Evolutionary conservation across 2,329 filamentous ascomycete genomes (phyloP).

Genomic region (Zymoseptoria passerinii): DNA sequence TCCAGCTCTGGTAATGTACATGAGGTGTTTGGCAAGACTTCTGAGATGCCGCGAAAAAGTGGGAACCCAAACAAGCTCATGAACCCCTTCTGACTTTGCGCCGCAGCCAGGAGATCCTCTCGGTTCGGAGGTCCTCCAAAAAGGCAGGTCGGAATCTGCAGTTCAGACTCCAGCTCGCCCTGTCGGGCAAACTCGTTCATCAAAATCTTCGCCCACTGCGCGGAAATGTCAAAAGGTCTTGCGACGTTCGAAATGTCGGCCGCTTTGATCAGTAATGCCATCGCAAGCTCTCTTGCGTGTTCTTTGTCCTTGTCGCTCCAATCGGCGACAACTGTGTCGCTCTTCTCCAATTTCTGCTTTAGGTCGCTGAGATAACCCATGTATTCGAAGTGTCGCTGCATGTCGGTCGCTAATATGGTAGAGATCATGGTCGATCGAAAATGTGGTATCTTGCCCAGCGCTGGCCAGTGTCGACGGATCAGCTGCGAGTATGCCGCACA

Average conservation of each 20-base stretch:
- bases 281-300: slow-evolving; percentile 71
- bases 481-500: slow-evolving; percentile 97
- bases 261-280: slow-evolving; percentile 91
- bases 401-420: slow-evolving; percentile 94
- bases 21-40: slow-evolving; percentile 74
- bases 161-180: slow-evolving; percentile 79
- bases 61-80: slow-evolving; percentile 95
- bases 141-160: slow-evolving; percentile 79
- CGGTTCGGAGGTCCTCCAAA: slow-evolving; percentile 71
- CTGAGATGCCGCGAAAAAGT: slow-evolving; percentile 78
- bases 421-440: slow-evolving; percentile 92
- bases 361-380: slow-evolving; percentile 80
- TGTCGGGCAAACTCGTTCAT: slow-evolving; percentile 93
- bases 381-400: slow-evolving; percentile 94
- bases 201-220: slow-evolving; percentile 86
- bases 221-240: slow-evolving; percentile 70
- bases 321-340: slow-evolving; percentile 53
- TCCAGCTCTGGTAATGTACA: slow-evolving; percentile 79
- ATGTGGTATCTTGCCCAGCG: slow-evolving; percentile 65
- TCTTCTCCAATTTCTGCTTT: slow-evolving; percentile 66
- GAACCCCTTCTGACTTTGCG: slow-evolving; percentile 84
- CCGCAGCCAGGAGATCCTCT: slow-evolving; percentile 73
- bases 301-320: slow-evolving; percentile 72
- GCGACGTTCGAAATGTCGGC: slow-evolving; percentile 98
- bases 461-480: slow-evolving; percentile 82